Percentiles rank a stretch among this genome's conserved stretches.
Evolutionary conservation across 495 filamentous ascomycete species (phyloP).

Genomic region (Neurospora sublineolata): DNA sequence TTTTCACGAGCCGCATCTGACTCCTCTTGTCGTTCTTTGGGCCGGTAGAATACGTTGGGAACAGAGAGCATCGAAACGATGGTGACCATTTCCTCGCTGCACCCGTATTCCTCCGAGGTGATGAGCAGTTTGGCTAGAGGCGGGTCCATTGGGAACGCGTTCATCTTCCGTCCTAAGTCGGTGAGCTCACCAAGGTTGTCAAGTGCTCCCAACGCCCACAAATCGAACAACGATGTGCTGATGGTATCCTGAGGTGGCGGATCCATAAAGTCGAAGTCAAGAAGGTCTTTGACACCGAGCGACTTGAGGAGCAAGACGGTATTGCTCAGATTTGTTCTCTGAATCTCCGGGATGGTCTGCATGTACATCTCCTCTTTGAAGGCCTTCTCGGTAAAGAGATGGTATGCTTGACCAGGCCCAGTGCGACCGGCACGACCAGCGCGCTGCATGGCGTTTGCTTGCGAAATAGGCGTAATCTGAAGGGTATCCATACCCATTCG

Average conservation of each 20-base stretch:
- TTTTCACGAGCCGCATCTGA: conserved; percentile 94
- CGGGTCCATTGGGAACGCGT: conserved; percentile 93
- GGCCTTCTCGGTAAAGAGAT: conserved; percentile 86
- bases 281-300: conserved; percentile 81
- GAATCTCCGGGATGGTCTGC: conserved; percentile 96
- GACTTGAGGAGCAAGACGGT: conserved; percentile 92
- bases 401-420: conserved; percentile 90
- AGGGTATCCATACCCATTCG: conserved; percentile 99
- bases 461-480: conserved; percentile 95
- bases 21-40: conserved; percentile 94
- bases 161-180: conserved; percentile 80
- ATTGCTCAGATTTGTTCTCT: conserved; percentile 89
- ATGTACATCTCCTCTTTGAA: conserved; percentile 97
- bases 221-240: conserved; percentile 90
- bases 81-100: conserved; percentile 94
- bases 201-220: conserved; percentile 92
- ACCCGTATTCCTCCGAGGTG: conserved; percentile 71
- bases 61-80: conserved; percentile 98
- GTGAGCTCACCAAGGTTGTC: conserved; percentile 92
- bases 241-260: conserved; percentile 97
- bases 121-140: conserved; percentile 90
- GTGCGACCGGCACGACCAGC: conserved; percentile 91
- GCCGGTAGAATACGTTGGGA: conserved; percentile 92
- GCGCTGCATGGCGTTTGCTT: conserved; percentile 88
- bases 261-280: conserved; percentile 99